A percentile compares a stretch with the other conserved stretches of the same genome.
phyloP scores from a whole-genome alignment of 768 basidiomycete species.

The Panaeolus papilionaceus region DNA sequence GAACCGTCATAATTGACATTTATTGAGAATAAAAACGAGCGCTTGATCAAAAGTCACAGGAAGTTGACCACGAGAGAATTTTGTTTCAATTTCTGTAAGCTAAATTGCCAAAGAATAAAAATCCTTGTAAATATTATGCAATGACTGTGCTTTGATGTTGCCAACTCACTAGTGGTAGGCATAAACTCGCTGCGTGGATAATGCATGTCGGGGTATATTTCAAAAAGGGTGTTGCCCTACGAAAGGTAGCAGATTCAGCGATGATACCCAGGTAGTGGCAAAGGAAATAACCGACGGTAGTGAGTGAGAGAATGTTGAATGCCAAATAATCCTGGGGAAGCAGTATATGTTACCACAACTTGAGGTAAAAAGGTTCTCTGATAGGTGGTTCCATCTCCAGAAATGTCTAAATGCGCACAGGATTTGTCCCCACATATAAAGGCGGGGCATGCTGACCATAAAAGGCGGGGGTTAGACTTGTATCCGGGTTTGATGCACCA shows the following conservation, averaged over 20 bases:
- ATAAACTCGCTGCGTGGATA: slow-evolving; percentile 13
- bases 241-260: not conserved
- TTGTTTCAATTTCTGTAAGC: not conserved
- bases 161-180: not conserved
- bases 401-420: slow-evolving; percentile 9
- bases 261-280: not conserved
- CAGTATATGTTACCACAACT: not conserved
- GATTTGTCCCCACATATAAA: slow-evolving; percentile 3
- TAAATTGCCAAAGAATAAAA: not conserved
- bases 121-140: slow-evolving; percentile 2
- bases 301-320: slow-evolving; percentile 5
- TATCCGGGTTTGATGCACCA: slow-evolving; percentile 8
- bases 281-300: slow-evolving; percentile 8
- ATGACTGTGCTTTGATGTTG: slow-evolving; percentile 6
- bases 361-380: slow-evolving; percentile 7
- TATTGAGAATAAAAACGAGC: slow-evolving; percentile 2
- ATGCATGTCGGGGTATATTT: slow-evolving; percentile 4
- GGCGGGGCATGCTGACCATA: slow-evolving; percentile 1
- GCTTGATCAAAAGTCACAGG: not conserved
- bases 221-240: not conserved
- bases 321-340: not conserved
- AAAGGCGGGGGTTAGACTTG: not conserved
- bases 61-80: not conserved
- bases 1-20: not conserved
- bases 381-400: slow-evolving; percentile 7